Conservation (phyloP, 2,329 filamentous ascomycete species). For the Phyllosticta citribraziliensis region DNA sequence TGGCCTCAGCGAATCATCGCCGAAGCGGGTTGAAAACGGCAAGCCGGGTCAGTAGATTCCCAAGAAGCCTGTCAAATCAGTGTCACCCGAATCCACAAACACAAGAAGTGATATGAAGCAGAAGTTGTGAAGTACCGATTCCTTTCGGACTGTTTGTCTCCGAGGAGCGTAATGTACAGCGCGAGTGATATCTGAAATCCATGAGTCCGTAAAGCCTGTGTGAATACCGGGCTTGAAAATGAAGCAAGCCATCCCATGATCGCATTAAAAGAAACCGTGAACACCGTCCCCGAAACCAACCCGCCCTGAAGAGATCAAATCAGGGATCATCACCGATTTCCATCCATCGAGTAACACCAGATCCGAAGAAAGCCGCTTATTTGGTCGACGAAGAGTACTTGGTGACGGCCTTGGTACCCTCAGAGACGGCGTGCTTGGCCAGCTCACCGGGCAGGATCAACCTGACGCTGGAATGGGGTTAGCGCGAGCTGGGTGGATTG, state of each 20-base stretch:
- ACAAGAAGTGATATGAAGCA: background rate
- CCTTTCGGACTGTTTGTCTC: constrained; percentile 25
- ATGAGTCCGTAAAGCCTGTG: constrained; percentile 11
- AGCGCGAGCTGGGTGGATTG: constrained; percentile 14
- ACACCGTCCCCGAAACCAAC: constrained; percentile 16
- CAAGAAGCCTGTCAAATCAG: background rate
- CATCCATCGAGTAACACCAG: constrained; percentile 6
- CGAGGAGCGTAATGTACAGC: constrained; percentile 33
- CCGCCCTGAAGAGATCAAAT: constrained; percentile 10
- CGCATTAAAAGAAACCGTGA: constrained; percentile 41
- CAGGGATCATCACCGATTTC: constrained; percentile 11
- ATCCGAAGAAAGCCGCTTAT: constrained; percentile 46
- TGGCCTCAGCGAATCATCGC: no score
- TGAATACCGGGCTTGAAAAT: constrained; percentile 18
- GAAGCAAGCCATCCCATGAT: constrained; percentile 41
- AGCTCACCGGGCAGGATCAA: constrained; percentile 97
- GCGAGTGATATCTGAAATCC: constrained; percentile 10
- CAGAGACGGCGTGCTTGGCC: constrained; percentile 98
- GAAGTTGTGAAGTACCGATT: constrained; percentile 13
- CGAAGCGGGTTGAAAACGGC: no score
- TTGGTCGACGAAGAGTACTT: constrained; percentile 99
- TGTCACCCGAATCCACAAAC: background rate
- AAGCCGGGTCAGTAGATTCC: background rate
- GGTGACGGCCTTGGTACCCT: constrained; percentile 99
- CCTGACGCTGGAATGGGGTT: constrained; percentile 53